Evolutionary conservation across 2,329 filamentous ascomycete genomes (phyloP).

Genomic region (Stachybotrys elegans): DNA sequence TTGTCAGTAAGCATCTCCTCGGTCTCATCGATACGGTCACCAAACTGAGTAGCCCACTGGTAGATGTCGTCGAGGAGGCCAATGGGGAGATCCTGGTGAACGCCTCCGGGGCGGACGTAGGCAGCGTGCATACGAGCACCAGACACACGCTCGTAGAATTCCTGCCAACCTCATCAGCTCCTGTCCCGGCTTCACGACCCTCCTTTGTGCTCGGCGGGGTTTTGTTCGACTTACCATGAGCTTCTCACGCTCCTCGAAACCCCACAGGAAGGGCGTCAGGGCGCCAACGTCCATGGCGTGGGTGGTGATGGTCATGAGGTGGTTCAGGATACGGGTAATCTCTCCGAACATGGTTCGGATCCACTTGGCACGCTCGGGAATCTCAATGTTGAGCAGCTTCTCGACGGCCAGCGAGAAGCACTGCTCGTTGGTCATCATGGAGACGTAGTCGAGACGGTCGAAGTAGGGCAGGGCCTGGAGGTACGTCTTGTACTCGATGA

Average conservation of each 20-base stretch:
- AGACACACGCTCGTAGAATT: constrained; percentile 99
- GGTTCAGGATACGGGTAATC: constrained; percentile 90
- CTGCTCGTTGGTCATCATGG: constrained; percentile 99
- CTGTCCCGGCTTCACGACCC: constrained; percentile 4
- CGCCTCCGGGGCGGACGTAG: constrained; percentile 93
- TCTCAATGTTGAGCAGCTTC: constrained; percentile 95
- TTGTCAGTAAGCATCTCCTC: constrained; percentile 99
- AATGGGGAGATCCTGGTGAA: constrained; percentile 89
- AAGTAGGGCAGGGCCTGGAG: constrained; percentile 98
- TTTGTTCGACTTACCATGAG: constrained; percentile 70
- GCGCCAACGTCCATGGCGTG: constrained; percentile 99
- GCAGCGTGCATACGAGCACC: constrained; percentile 95
- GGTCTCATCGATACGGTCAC: constrained; percentile 96
- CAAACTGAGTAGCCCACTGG: constrained; percentile 98
- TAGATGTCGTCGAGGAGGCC: constrained; percentile 98
- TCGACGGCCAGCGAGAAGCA: constrained; percentile 93
- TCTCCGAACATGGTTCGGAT: constrained; percentile 95
- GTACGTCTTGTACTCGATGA: constrained; percentile 99
- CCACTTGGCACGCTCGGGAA: constrained; percentile 92
- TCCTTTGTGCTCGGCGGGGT: neutral
- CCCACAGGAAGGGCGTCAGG: constrained; percentile 97
- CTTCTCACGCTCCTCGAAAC: constrained; percentile 99
- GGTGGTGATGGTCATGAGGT: constrained; percentile 94
- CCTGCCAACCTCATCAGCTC: constrained; percentile 47
- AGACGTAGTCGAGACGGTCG: constrained; percentile 96